phyloP scores from a whole-genome alignment of 495 filamentous ascomycete species.

The Aspergillus coremiiformis region DNA sequence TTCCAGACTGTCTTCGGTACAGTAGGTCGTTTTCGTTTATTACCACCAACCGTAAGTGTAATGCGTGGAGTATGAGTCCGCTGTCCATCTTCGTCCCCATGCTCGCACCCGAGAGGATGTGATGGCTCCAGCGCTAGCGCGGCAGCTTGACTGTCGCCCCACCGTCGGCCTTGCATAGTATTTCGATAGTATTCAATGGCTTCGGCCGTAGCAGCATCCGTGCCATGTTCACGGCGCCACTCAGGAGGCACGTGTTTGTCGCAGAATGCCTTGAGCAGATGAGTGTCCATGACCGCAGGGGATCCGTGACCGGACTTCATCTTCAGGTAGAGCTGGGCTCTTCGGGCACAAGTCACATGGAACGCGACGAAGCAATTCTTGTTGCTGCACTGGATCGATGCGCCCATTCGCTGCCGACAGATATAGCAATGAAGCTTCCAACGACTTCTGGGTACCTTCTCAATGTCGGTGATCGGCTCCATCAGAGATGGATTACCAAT shows the following conservation, averaged over 20 bases:
- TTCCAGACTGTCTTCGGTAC: slow-evolving; percentile 76
- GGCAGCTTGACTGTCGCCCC: slow-evolving; percentile 84
- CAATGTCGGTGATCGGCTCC: slow-evolving; percentile 96
- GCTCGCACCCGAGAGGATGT: slow-evolving; percentile 44
- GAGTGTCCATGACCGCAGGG: slow-evolving; percentile 77
- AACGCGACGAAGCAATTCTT: slow-evolving; percentile 97
- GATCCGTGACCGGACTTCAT: slow-evolving; percentile 88
- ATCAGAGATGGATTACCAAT: slow-evolving; percentile 95
- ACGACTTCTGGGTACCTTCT: slow-evolving; percentile 86
- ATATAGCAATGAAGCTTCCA: slow-evolving; percentile 97
- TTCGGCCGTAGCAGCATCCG: slow-evolving; percentile 55
- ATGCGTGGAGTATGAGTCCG: slow-evolving; percentile 38
- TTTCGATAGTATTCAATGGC: slow-evolving; percentile 77
- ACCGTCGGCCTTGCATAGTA: slow-evolving; percentile 76
- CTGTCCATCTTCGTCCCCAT: slow-evolving; percentile 27
- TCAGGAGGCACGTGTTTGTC: slow-evolving; percentile 92
- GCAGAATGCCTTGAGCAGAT: slow-evolving; percentile 86
- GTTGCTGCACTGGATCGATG: slow-evolving; percentile 97
- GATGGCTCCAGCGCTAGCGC: slow-evolving; percentile 70
- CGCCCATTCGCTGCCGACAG: slow-evolving; percentile 94
- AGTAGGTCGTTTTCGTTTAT: slow-evolving; percentile 63
- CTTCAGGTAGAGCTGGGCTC: slow-evolving; percentile 82
- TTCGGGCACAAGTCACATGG: slow-evolving; percentile 91
- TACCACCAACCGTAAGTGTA: slow-evolving; percentile 59
- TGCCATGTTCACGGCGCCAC: slow-evolving; percentile 80